phyloP scores from a whole-genome alignment of 345 rosid genomes.

The Passiflora organensis region DNA sequence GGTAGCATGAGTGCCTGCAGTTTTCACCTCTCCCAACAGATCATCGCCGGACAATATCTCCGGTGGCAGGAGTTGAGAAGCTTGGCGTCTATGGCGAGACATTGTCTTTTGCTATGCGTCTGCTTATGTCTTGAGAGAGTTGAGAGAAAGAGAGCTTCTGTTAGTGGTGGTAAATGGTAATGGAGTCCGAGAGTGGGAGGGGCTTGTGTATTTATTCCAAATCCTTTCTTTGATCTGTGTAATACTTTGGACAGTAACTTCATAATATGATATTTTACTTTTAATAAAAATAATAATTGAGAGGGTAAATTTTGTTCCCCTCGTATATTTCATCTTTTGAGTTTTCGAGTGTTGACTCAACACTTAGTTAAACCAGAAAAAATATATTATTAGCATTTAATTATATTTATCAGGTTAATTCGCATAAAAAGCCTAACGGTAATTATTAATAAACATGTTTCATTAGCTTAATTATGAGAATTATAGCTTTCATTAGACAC shows the following conservation, averaged over 20 bases:
- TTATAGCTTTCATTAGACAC: no score
- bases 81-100: slow-evolving; percentile 46
- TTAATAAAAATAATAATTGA: no score
- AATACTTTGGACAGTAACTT: not conserved
- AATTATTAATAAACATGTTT: no score
- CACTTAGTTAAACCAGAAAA: no score
- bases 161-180: not conserved
- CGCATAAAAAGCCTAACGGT: no score
- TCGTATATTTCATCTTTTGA: no score
- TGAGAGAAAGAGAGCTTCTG: not conserved
- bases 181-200: no score
- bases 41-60: slow-evolving; percentile 21
- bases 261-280: not conserved
- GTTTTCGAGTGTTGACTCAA: no score
- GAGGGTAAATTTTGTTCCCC: no score
- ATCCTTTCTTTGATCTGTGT: not conserved
- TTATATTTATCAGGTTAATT: no score
- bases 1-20: not conserved
- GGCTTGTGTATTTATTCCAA: not conserved
- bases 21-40: not conserved
- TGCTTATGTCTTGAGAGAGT: not conserved
- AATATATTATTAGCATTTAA: no score
- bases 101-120: slow-evolving; percentile 8
- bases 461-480: no score
- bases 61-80: slow-evolving; percentile 36